Conservation (phyloP, 768 basidiomycete species). For the Russula griseocarnosa region DNA sequence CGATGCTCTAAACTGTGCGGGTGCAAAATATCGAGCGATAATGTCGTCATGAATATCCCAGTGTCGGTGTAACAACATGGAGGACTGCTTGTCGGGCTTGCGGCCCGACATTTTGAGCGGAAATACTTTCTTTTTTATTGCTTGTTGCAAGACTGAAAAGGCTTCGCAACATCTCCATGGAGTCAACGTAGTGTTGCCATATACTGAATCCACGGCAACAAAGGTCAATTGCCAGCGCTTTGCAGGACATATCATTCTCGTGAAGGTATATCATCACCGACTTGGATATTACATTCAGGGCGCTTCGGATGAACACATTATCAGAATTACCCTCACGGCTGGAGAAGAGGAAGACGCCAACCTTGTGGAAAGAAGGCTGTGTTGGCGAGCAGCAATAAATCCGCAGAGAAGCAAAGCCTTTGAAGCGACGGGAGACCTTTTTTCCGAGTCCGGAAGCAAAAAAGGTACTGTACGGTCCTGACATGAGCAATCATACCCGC, state of each 20-base stretch:
- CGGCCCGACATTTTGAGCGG: constrained; percentile 60
- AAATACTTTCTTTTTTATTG: constrained; percentile 63
- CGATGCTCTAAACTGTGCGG: constrained; percentile 71
- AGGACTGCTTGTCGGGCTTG: constrained; percentile 83
- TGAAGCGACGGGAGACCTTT: constrained; percentile 55
- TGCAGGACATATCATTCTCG: constrained; percentile 61
- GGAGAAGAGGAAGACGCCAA: constrained; percentile 39
- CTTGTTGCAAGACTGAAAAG: constrained; percentile 79
- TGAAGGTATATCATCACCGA: constrained; percentile 77
- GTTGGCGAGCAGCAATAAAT: constrained; percentile 75
- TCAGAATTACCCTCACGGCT: not conserved
- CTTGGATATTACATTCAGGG: constrained; percentile 78
- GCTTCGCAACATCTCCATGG: constrained; percentile 80
- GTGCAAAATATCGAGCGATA: constrained; percentile 84
- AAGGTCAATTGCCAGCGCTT: constrained; percentile 79
- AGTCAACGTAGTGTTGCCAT: constrained; percentile 92
- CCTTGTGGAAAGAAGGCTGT: constrained; percentile 70
- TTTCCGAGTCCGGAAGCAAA: constrained; percentile 56
- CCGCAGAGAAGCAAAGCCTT: constrained; percentile 79
- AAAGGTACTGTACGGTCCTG: constrained; percentile 48
- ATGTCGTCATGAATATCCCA: constrained; percentile 88
- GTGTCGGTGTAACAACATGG: constrained; percentile 82
- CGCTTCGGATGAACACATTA: constrained; percentile 40
- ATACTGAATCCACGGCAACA: constrained; percentile 88
- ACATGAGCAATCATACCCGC: constrained; percentile 35